Conservation (phyloP, 2,329 filamentous ascomycete species). For the Alternaria triticina region DNA sequence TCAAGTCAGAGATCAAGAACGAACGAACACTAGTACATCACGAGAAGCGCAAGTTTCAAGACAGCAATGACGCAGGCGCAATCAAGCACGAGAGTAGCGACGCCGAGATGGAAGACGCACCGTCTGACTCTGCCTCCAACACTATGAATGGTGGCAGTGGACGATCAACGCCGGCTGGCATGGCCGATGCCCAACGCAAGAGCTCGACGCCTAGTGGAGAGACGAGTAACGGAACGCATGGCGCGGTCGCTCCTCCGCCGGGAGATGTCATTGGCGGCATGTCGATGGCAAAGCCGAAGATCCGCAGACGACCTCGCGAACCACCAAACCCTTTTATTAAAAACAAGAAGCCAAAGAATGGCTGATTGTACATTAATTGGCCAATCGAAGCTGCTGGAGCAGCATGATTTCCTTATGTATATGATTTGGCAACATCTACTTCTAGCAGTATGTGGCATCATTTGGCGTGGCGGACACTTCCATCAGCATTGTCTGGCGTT, state of each 20-base stretch:
- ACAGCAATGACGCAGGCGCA: conserved; percentile 72
- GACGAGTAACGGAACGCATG: conserved; percentile 11
- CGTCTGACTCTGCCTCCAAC: conserved; percentile 31
- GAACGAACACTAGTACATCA: conserved; percentile 74
- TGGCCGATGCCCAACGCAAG: conserved; percentile 20
- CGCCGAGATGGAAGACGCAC: conserved; percentile 38
- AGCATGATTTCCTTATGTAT: conserved; percentile 6
- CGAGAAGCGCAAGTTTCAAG: conserved; percentile 77
- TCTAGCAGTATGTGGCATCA: conserved; percentile 2
- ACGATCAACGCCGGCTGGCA: conserved; percentile 34
- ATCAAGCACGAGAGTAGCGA: conserved; percentile 34
- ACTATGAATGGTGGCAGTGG: conserved; percentile 31
- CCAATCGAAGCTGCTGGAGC: neutral
- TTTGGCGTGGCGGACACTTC: neutral
- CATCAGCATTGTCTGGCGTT: conserved; percentile 14
- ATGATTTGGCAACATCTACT: conserved; percentile 3
- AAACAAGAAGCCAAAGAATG: conserved; percentile 35
- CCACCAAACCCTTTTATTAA: conserved; percentile 38
- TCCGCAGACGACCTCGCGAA: conserved; percentile 35
- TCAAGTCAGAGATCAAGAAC: conserved; percentile 30
- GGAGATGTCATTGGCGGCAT: conserved; percentile 30
- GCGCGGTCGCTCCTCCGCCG: conserved; percentile 2
- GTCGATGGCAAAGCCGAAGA: conserved; percentile 39
- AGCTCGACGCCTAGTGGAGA: conserved; percentile 23
- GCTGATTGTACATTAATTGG: conserved; percentile 15